A percentile compares a stretch with the other conserved stretches of the same genome.
Conservation (phyloP, 2,329 filamentous ascomycete species). For the Anisogramma anomala region DNA sequence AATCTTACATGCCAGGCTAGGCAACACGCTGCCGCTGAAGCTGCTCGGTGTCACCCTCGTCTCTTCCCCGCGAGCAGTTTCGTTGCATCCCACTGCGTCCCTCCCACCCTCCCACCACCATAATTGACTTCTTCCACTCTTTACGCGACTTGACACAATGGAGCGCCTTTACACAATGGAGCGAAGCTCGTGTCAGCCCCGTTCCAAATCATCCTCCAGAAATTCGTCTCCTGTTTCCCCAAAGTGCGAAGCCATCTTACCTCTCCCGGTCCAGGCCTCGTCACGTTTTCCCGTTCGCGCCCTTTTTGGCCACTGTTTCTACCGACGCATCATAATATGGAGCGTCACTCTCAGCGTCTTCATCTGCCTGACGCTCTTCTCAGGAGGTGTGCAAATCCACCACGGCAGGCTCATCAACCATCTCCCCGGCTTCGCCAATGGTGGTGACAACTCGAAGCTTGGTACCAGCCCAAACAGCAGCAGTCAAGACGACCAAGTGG, state of each 20-base stretch:
- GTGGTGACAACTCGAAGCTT: slow-evolving; percentile 9
- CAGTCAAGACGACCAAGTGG: neutral
- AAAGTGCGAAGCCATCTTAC: slow-evolving; percentile 11
- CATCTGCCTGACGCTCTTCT: slow-evolving; percentile 30
- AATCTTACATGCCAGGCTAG: slow-evolving; percentile 3
- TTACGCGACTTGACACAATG: neutral
- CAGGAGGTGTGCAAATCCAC: slow-evolving; percentile 18
- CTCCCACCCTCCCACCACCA: neutral
- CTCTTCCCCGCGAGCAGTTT: slow-evolving; percentile 5
- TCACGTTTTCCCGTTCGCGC: slow-evolving; percentile 28
- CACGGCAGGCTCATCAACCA: slow-evolving; percentile 16
- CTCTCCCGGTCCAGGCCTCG: slow-evolving; percentile 10
- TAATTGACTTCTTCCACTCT: neutral
- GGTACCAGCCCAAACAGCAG: slow-evolving; percentile 4
- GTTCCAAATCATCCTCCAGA: slow-evolving; percentile 8
- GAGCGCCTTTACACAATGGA: slow-evolving; percentile 8
- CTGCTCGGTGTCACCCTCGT: slow-evolving; percentile 6
- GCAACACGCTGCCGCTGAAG: slow-evolving; percentile 1
- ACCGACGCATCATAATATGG: slow-evolving; percentile 42
- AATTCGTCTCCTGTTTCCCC: slow-evolving; percentile 8
- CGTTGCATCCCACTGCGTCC: neutral
- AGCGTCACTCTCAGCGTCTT: slow-evolving; percentile 30
- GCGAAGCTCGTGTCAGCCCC: slow-evolving; percentile 4
- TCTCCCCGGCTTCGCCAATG: slow-evolving; percentile 16
- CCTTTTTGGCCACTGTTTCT: slow-evolving; percentile 40